Percentiles rank a stretch among this genome's conserved stretches.
phyloP scores from a whole-genome alignment of 164 flowering plant species.

The Macadamia tetraphylla region DNA sequence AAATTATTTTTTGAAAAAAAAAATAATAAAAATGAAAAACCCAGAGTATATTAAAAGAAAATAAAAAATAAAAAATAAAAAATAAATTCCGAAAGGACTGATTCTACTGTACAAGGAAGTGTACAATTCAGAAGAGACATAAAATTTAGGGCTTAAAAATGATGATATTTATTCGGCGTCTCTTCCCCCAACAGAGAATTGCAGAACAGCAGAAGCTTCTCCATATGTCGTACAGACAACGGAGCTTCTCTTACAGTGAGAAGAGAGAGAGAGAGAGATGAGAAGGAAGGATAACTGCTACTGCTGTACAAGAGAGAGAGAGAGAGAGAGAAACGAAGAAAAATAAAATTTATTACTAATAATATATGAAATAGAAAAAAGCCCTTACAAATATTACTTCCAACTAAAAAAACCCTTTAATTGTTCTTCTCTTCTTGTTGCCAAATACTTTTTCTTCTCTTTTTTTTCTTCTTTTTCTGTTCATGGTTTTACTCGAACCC shows the following conservation, averaged over 20 bases:
- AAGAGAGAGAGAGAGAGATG: neutral
- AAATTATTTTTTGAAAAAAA: too few relatives aligned
- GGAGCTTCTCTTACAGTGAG: conserved; percentile 8
- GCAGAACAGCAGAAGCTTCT: conserved; percentile 11
- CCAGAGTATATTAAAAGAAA: too few relatives aligned
- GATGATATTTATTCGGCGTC: neutral
- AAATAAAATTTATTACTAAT: neutral
- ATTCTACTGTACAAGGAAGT: neutral
- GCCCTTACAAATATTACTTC: neutral
- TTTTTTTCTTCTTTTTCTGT: neutral
- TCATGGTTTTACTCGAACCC: conserved; percentile 57
- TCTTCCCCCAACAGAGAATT: conserved; percentile 1
- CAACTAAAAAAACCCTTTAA: too few relatives aligned
- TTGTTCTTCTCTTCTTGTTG: too few relatives aligned
- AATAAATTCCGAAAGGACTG: too few relatives aligned
- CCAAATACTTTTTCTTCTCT: neutral
- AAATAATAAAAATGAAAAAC: too few relatives aligned
- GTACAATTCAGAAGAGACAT: neutral
- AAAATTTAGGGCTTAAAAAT: neutral
- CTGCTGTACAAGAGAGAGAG: neutral
- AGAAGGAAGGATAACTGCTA: neutral
- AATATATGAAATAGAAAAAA: neutral
- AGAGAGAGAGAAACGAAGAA: neutral
- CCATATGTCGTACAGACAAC: conserved; percentile 11
- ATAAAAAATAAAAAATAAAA: too few relatives aligned